Evolutionary conservation across 2,329 filamentous ascomycete genomes (phyloP).

Genomic region (Colletotrichum australisinense): DNA sequence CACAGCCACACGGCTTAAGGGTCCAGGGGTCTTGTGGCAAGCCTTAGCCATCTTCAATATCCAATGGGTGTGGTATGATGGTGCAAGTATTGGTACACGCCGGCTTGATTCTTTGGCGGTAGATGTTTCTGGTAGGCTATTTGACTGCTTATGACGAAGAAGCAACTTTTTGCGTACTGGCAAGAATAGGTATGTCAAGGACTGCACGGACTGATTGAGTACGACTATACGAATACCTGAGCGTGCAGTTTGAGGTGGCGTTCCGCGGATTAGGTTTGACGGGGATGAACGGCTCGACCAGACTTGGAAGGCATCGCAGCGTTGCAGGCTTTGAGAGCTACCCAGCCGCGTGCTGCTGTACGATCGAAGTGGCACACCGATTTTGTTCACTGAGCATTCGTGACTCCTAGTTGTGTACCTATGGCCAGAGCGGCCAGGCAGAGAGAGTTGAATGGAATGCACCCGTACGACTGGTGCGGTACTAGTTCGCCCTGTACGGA

Average conservation of each 20-base stretch:
- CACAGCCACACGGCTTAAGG: constrained; percentile 33
- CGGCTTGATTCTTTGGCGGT: not conserved
- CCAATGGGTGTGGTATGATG: not conserved
- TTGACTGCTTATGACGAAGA: not conserved
- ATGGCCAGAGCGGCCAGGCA: constrained; percentile 7
- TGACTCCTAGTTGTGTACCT: not conserved
- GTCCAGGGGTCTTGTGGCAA: constrained; percentile 37
- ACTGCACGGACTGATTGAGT: too few relatives aligned
- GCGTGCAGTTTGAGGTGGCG: not conserved
- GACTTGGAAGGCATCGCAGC: not conserved
- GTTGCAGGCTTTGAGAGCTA: not conserved
- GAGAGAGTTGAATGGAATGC: not conserved
- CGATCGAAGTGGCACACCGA: not conserved
- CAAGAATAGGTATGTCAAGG: not conserved
- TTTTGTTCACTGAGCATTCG: not conserved
- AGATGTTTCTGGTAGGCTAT: not conserved
- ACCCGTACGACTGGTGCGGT: not conserved
- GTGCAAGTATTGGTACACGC: not conserved
- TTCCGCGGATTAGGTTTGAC: not conserved
- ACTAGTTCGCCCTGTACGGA: not conserved
- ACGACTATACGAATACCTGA: not conserved
- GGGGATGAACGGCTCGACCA: not conserved
- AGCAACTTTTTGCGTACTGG: not conserved
- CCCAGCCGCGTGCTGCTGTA: not conserved
- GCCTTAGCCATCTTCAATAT: constrained; percentile 42